These are phyloP conservation scores for Chlamydomonas reinhardtii DNA, from an alignment of 163 green algal species.

Conservation along the genomic window DNA sequence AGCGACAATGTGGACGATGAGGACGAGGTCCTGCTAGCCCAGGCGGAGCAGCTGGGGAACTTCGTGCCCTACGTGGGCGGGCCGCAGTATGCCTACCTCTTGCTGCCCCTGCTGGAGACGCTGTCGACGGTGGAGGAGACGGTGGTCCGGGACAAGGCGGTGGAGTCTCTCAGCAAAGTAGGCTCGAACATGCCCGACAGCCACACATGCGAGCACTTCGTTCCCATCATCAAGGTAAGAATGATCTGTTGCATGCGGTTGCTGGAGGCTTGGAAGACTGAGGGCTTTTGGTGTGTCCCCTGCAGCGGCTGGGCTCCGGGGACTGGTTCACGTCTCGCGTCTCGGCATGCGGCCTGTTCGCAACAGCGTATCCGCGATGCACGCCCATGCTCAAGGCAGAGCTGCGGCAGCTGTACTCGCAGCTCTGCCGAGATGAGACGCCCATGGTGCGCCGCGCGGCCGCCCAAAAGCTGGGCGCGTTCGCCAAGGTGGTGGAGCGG, in stretches of 20 bases:
- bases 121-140: constrained; percentile 98
- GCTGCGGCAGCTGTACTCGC: constrained; percentile 84
- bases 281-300: not conserved
- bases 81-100: constrained; percentile 78
- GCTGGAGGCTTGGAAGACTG: constrained; percentile 13
- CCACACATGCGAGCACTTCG: constrained; percentile 83
- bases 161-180: constrained; percentile 90
- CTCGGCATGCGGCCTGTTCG: constrained; percentile 93
- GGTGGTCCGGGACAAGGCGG: constrained; percentile 96
- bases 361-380: constrained; percentile 83
- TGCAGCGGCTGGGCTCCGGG: constrained; percentile 88
- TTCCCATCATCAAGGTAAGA: constrained; percentile 89
- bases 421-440: constrained; percentile 97
- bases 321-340: constrained; percentile 99
- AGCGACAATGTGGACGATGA: constrained; percentile 95
- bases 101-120: constrained; percentile 94
- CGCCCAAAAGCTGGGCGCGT: constrained; percentile 89
- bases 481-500: constrained; percentile 85
- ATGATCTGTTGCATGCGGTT: not conserved
- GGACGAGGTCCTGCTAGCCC: constrained; percentile 95
- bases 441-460: constrained; percentile 97
- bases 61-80: constrained; percentile 97
- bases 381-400: constrained; percentile 68
- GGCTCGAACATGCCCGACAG: constrained; percentile 81
- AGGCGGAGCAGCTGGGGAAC: constrained; percentile 97